Evolutionary conservation across 306 rosid genomes (phyloP), one percentile per base, ranked within the genome.

Genomic region (Citrullus colocynthis): DNA sequence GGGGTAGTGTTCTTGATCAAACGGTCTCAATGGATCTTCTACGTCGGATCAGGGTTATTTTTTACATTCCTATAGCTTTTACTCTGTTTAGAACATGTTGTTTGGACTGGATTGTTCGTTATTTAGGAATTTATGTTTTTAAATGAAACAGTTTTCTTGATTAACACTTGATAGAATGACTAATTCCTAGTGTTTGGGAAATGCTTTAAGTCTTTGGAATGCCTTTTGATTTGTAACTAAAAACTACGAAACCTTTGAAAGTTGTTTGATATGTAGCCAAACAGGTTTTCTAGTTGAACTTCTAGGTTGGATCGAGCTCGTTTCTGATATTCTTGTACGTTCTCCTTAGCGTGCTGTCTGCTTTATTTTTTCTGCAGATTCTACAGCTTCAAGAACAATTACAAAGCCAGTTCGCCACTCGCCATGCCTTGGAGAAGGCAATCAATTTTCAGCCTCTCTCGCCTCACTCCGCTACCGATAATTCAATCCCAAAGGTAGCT

Each of bases 401-500:
- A 75, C 87, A 88, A 74, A 88, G 90, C 80, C 98, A 94, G 70
- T 83, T 89, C 78, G 83, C 80, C 54, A 86, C 83, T 41, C 83
- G 97, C 41, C 78, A 82, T 15, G 90, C 87, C 20, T 80, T 94
- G 76, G 92, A 92, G 90, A 92, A 87, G 55, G 90, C 97, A 32
- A 79, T 83, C 21, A 74, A 86, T 81, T 79, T 81, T 81, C 85
- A 72, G 56, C 96, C 93, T 73, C 84, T 84, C 78, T 82, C 93
- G 78, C 87, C 69, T 48, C 89, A 86, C 79, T 58, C 85, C 32
- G 71, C 77, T 3, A 61, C 78, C 20, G 90, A 90, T 80, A 75
- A 80, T 72, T 87, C 89, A 76, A 79, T 94, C 58, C 98, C 97
- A 6, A 72, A 90, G 96, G 98, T 92, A 89, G 30, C 13, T 45